Evolutionary conservation across 257 asterid species (phyloP).

Genomic region (Capsicum rhomboideum): DNA sequence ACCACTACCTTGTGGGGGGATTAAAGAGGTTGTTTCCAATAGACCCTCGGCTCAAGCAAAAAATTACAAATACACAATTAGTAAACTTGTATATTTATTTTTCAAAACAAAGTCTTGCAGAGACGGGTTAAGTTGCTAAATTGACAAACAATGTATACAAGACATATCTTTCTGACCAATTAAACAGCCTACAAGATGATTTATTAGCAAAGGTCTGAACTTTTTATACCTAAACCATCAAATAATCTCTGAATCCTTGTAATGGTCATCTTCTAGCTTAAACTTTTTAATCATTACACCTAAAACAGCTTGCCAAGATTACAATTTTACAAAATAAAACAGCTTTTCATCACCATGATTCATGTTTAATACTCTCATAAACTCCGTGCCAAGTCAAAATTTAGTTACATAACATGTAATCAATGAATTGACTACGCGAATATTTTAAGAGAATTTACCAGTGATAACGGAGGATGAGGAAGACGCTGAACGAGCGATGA

Average conservation of each 20-base stretch:
- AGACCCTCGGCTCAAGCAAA: too few relatives aligned
- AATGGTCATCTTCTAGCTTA: neutral
- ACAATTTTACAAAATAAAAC: too few relatives aligned
- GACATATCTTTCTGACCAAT: neutral
- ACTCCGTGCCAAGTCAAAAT: too few relatives aligned
- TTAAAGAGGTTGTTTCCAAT: too few relatives aligned
- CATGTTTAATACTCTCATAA: too few relatives aligned
- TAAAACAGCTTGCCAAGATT: neutral
- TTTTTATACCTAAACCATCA: neutral
- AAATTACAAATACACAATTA: neutral
- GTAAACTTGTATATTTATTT: neutral
- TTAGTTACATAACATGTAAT: too few relatives aligned
- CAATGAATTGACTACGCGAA: too few relatives aligned
- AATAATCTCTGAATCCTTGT: neutral
- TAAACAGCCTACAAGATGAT: neutral
- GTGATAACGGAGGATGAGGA: conserved; percentile 14
- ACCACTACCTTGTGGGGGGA: too few relatives aligned
- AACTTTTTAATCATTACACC: neutral
- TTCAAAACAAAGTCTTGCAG: neutral
- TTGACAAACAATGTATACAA: neutral
- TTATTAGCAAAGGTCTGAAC: neutral
- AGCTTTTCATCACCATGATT: too few relatives aligned
- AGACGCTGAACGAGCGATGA: neutral
- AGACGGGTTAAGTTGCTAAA: neutral
- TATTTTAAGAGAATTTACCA: neutral